Evolutionary conservation across 2,329 filamentous ascomycete species (phyloP).

Genomic region (Aspergillus flavus): DNA sequence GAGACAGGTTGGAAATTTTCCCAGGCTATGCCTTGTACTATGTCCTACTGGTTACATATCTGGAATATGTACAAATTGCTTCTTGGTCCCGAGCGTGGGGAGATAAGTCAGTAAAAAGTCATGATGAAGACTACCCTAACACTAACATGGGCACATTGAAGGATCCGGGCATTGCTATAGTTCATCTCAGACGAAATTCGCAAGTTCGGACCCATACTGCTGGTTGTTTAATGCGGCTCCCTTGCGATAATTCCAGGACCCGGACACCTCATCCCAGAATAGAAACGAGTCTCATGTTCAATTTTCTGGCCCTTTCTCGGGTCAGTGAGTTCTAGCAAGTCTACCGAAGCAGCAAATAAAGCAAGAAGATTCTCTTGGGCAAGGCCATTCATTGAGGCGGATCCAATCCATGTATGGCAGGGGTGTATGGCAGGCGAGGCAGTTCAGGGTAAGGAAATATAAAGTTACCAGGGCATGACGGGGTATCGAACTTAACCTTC

Average conservation of each 20-base stretch:
- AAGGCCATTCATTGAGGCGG: background rate
- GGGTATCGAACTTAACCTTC: background rate
- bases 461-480: background rate
- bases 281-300: background rate
- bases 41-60: no score
- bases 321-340: background rate
- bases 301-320: background rate
- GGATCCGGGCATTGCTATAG: no score
- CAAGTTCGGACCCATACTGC: background rate
- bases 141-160: no score
- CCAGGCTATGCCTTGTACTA: background rate
- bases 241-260: background rate
- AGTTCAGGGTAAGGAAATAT: background rate
- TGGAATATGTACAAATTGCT: no score
- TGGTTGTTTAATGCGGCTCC: background rate
- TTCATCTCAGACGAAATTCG: background rate
- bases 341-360: background rate
- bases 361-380: background rate
- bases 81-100: no score
- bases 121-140: no score
- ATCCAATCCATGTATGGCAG: background rate
- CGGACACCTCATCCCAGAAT: background rate
- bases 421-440: background rate
- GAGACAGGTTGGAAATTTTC: no score
- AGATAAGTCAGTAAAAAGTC: no score